Evolutionary conservation across 305 asterid genomes (phyloP).

Genomic region (Nicotiana rustica): DNA sequence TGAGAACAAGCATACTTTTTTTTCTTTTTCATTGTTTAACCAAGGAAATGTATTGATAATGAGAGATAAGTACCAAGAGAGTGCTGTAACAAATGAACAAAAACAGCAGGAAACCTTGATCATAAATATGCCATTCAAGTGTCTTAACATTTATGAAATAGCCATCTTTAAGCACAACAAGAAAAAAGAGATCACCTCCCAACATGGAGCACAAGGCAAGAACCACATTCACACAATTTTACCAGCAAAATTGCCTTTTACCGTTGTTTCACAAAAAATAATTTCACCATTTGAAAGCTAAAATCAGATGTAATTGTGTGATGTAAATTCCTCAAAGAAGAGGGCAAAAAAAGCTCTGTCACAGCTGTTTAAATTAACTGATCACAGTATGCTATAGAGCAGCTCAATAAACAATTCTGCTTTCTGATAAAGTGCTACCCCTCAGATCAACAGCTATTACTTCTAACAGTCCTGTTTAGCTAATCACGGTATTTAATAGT

Average conservation of each 20-base stretch:
- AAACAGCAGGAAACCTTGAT: neutral
- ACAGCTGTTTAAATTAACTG: neutral
- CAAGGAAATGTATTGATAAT: neutral
- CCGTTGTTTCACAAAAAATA: neutral
- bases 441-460: neutral
- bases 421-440: neutral
- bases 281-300: neutral
- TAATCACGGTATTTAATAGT: neutral
- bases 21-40: neutral
- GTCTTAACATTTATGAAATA: conserved; percentile 6
- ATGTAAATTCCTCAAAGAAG: conserved; percentile 8
- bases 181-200: conserved; percentile 22
- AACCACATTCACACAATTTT: neutral
- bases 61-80: conserved; percentile 31
- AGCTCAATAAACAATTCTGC: neutral
- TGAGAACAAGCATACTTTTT: conserved; percentile 16
- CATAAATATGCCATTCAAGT: neutral
- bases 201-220: neutral
- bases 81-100: neutral
- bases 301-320: neutral
- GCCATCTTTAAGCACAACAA: neutral
- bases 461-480: neutral
- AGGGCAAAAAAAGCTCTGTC: neutral
- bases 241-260: conserved; percentile 12
- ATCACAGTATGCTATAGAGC: neutral